phyloP scores from a whole-genome alignment of 73 alveolate genomes.

The Blepharisma japonicum region DNA sequence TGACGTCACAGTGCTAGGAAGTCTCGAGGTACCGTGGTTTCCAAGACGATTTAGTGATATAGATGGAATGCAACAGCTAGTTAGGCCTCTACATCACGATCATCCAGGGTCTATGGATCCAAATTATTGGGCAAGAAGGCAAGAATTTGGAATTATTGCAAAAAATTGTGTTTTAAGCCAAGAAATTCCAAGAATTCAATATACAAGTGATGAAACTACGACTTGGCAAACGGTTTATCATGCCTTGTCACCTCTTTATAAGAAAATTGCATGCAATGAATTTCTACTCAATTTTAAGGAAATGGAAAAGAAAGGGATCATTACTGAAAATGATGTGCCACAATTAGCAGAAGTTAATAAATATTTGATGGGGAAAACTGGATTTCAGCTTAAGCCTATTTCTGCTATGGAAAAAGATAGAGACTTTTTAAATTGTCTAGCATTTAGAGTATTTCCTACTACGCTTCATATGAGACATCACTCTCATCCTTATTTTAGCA shows the following conservation, averaged over 20 bases:
- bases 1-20: conserved; percentile 9
- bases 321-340: neutral
- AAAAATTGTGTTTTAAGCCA: neutral
- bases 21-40: conserved; percentile 64
- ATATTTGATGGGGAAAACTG: conserved; percentile 8
- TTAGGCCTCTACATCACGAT: neutral
- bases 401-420: conserved; percentile 15
- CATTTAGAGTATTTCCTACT: neutral
- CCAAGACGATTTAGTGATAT: conserved; percentile 51
- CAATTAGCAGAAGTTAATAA: neutral
- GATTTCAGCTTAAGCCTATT: neutral
- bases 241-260: neutral
- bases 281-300: neutral
- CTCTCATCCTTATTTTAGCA: neutral
- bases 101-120: conserved; percentile 15
- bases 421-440: conserved; percentile 19
- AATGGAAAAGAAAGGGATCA: neutral
- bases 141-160: neutral
- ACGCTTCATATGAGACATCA: conserved; percentile 7
- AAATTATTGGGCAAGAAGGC: conserved; percentile 2
- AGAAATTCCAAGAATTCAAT: conserved; percentile 3
- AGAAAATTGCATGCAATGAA: neutral
- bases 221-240: neutral
- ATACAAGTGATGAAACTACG: neutral
- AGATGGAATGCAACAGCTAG: conserved; percentile 27